Percentiles rank a stretch among this genome's conserved stretches.
Evolutionary conservation across 202 grass and related monocot species (phyloP).

Genomic region (Brachypodium distachyon): DNA sequence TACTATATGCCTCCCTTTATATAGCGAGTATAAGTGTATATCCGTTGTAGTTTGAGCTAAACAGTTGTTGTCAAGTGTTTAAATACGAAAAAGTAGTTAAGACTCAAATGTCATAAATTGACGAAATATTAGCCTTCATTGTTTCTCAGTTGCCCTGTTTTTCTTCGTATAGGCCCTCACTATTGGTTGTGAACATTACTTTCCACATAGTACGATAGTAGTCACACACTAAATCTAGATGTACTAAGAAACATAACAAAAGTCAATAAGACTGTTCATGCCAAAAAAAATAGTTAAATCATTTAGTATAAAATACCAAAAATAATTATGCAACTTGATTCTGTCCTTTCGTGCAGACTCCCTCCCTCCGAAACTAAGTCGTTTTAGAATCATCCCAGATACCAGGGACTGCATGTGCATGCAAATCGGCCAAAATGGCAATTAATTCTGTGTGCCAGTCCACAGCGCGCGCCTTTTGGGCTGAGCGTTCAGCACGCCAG

Average conservation of each 20-base stretch:
- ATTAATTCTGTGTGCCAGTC: too few species aligned
- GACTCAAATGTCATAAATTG: neutral
- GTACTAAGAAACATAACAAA: neutral
- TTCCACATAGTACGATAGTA: neutral
- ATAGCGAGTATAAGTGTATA: neutral
- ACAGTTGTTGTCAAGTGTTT: neutral
- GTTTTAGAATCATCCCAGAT: too few species aligned
- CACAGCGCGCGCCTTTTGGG: too few species aligned
- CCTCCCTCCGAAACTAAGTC: too few species aligned
- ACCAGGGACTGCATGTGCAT: too few species aligned
- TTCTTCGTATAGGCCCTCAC: neutral
- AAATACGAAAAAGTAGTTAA: neutral
- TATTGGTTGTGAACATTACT: neutral
- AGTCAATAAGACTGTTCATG: neutral
- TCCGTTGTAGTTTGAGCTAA: neutral
- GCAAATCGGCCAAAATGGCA: too few species aligned
- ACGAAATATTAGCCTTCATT: neutral
- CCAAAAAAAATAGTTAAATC: neutral
- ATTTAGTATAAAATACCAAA: too few species aligned
- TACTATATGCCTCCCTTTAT: neutral
- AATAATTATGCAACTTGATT: too few species aligned
- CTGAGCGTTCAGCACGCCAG: too few species aligned
- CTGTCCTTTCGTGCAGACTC: too few species aligned
- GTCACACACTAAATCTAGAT: neutral
- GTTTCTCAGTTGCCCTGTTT: neutral